phyloP scores from a whole-genome alignment of 257 asterid genomes.

The Echites panduratus region DNA sequence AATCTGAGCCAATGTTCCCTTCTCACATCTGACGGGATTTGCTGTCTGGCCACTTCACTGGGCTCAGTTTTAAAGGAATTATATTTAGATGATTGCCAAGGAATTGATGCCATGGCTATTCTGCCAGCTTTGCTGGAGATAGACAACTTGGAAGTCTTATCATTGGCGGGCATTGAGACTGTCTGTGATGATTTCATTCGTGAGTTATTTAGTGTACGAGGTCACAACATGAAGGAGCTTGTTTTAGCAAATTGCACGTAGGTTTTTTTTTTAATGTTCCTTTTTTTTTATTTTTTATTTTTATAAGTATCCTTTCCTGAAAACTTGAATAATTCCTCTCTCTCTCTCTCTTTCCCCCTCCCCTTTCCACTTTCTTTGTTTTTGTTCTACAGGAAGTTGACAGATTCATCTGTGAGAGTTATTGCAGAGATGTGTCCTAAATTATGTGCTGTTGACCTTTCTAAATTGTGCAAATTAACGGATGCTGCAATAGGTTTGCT shows the following conservation, averaged over 20 bases:
- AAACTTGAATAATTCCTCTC: neutral
- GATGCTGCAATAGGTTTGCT: slow-evolving; percentile 72
- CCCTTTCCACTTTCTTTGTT: no score
- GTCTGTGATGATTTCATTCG: slow-evolving; percentile 62
- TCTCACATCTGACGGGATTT: slow-evolving; percentile 68
- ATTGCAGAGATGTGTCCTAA: slow-evolving; percentile 54
- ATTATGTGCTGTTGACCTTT: slow-evolving; percentile 58
- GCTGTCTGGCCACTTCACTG: slow-evolving; percentile 46
- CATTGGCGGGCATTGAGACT: slow-evolving; percentile 61
- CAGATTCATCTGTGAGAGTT: slow-evolving; percentile 55
- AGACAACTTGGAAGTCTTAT: slow-evolving; percentile 74
- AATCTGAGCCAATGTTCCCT: slow-evolving; percentile 81
- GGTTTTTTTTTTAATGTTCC: slow-evolving; percentile 21
- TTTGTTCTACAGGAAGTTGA: slow-evolving; percentile 56
- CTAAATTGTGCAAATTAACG: slow-evolving; percentile 58
- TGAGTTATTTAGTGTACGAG: slow-evolving; percentile 39
- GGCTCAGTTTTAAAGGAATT: slow-evolving; percentile 66
- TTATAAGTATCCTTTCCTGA: neutral
- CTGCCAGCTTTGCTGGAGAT: slow-evolving; percentile 65
- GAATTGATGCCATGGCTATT: slow-evolving; percentile 63
- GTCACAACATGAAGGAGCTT: slow-evolving; percentile 78
- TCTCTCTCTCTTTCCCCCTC: neutral
- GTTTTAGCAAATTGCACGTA: slow-evolving; percentile 67
- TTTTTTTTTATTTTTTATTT: neutral
- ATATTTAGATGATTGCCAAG: slow-evolving; percentile 60